A percentile compares a stretch with the other conserved stretches of the same genome.
Evolutionary conservation across 306 rosid species (phyloP).

Genomic region (Medicago lupulina): DNA sequence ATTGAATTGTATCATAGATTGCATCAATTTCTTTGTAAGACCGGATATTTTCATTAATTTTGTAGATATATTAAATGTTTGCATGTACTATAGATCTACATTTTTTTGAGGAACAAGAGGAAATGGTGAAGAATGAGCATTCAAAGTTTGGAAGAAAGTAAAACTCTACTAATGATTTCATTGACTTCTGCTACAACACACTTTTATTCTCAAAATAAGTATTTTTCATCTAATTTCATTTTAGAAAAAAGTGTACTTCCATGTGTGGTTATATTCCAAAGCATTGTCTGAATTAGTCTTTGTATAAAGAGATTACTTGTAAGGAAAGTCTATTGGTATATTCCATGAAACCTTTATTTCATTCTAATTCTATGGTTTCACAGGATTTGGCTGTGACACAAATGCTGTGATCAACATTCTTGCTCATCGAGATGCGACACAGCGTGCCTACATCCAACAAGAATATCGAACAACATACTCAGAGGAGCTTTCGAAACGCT

Average conservation of each 20-base stretch:
- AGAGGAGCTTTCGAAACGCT: slow-evolving; percentile 63
- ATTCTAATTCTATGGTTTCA: slow-evolving; percentile 5
- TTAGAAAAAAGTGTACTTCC: not conserved
- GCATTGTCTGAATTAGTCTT: not conserved
- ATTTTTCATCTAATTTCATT: too few species aligned
- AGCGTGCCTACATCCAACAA: slow-evolving; percentile 64
- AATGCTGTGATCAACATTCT: slow-evolving; percentile 71
- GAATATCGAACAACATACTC: slow-evolving; percentile 62
- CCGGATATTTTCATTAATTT: not conserved
- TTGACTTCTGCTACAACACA: not conserved
- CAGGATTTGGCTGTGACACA: slow-evolving; percentile 82
- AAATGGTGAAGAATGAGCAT: not conserved
- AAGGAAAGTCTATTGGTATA: not conserved
- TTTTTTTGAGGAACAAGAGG: not conserved
- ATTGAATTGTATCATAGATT: slow-evolving; percentile 1
- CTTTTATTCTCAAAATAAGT: not conserved
- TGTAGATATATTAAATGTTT: not conserved
- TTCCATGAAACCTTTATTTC: not conserved
- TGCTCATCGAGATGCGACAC: slow-evolving; percentile 69
- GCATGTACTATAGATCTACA: too few species aligned
- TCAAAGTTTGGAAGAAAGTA: not conserved
- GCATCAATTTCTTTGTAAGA: slow-evolving; percentile 1
- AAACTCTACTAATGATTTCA: too few species aligned
- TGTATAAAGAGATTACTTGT: not conserved
- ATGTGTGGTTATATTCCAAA: not conserved